Percentiles rank a stretch among this genome's conserved stretches.
Evolutionary conservation across 805 yeast species (phyloP).

Genomic region (Kuraishia borneana): DNA sequence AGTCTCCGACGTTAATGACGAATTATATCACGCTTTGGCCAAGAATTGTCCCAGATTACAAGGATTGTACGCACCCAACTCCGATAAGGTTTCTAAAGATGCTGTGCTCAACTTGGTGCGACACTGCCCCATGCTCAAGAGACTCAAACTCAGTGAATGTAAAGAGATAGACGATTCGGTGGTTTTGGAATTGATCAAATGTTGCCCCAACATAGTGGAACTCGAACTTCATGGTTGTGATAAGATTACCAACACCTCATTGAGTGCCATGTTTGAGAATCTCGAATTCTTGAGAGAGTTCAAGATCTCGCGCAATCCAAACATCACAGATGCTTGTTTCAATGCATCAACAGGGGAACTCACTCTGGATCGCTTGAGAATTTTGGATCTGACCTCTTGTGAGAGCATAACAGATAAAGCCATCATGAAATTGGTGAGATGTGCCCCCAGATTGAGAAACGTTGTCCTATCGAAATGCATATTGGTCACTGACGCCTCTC

Average conservation of each 20-base stretch:
- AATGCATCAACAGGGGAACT: slow-evolving; percentile 34
- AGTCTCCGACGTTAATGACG: slow-evolving; percentile 57
- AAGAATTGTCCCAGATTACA: slow-evolving; percentile 65
- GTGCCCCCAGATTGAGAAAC: slow-evolving; percentile 81
- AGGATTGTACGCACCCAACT: slow-evolving; percentile 84
- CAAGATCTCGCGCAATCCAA: slow-evolving; percentile 62
- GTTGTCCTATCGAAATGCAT: slow-evolving; percentile 85
- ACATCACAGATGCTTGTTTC: slow-evolving; percentile 60
- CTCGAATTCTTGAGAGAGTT: slow-evolving; percentile 76
- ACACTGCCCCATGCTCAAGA: slow-evolving; percentile 63
- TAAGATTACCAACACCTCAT: slow-evolving; percentile 54
- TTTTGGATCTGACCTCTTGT: slow-evolving; percentile 80
- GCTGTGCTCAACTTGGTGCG: slow-evolving; percentile 49
- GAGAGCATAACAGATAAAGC: slow-evolving; percentile 69
- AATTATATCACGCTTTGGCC: slow-evolving; percentile 58
- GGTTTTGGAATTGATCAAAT: slow-evolving; percentile 46
- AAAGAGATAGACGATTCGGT: slow-evolving; percentile 52
- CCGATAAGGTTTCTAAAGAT: slow-evolving; percentile 54
- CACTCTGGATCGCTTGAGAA: slow-evolving; percentile 56
- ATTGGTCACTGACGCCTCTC: slow-evolving; percentile 72
- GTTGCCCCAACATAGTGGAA: slow-evolving; percentile 76
- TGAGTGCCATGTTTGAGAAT: slow-evolving; percentile 43
- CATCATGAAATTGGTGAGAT: slow-evolving; percentile 55
- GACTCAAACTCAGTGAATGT: slow-evolving; percentile 75
- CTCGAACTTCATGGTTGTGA: slow-evolving; percentile 80